Conservation (phyloP, 805 yeast genomes). For the Saturnispora ahearnii region DNA sequence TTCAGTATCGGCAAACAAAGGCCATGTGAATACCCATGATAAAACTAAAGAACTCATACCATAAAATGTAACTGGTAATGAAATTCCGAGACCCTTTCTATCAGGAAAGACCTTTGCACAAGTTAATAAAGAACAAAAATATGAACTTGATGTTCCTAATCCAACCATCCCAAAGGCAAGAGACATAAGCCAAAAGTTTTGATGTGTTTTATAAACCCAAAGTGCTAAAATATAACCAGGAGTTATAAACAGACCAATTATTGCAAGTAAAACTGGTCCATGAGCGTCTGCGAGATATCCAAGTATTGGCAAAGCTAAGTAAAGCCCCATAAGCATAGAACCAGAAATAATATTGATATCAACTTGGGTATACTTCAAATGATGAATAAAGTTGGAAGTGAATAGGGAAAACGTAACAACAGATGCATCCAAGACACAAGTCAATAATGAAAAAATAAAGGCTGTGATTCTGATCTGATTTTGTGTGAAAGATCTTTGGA, state of each 20-base stretch:
- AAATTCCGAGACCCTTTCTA: slow-evolving; percentile 69
- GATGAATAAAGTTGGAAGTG: slow-evolving; percentile 54
- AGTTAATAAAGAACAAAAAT: slow-evolving; percentile 62
- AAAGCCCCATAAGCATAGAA: slow-evolving; percentile 70
- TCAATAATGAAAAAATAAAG: slow-evolving; percentile 45
- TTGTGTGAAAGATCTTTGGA: slow-evolving; percentile 35
- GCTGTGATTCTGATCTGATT: slow-evolving; percentile 39
- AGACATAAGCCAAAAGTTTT: slow-evolving; percentile 32
- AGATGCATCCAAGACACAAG: slow-evolving; percentile 75
- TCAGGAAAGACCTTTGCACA: slow-evolving; percentile 82
- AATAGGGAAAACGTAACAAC: slow-evolving; percentile 75
- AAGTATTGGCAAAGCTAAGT: slow-evolving; percentile 69
- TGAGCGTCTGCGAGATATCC: slow-evolving; percentile 81
- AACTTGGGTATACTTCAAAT: slow-evolving; percentile 55
- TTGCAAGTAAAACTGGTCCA: slow-evolving; percentile 67
- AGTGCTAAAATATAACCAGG: slow-evolving; percentile 59
- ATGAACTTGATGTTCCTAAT: slow-evolving; percentile 62
- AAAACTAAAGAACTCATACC: slow-evolving; percentile 76
- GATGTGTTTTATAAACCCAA: slow-evolving; percentile 23
- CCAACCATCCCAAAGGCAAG: slow-evolving; percentile 53
- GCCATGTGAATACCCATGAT: slow-evolving; percentile 46
- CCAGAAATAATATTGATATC: slow-evolving; percentile 65
- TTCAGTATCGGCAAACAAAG: slow-evolving; percentile 26
- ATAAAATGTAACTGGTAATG: slow-evolving; percentile 80
- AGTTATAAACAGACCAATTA: slow-evolving; percentile 51